phyloP scores from a whole-genome alignment of 202 grass and related monocot genomes.

The Hordeum pubiflorum region DNA sequence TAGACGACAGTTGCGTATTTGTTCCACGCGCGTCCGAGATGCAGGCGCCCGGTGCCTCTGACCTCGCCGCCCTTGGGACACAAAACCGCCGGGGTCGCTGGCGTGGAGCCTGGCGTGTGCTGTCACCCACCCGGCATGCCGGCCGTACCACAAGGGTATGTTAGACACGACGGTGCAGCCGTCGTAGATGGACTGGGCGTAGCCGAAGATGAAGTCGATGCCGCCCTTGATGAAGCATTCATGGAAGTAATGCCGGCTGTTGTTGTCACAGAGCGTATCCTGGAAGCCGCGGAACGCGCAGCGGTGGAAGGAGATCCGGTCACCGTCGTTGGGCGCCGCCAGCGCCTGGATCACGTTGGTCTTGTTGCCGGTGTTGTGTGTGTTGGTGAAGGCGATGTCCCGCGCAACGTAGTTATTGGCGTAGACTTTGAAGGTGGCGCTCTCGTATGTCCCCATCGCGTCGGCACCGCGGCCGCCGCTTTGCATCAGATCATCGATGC shows the following conservation, averaged over 20 bases:
- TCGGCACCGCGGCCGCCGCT: not conserved
- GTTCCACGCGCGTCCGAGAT: slow-evolving; percentile 66
- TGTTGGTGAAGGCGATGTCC: slow-evolving; percentile 50
- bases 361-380: not conserved
- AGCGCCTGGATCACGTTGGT: not conserved
- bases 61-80: slow-evolving; percentile 51
- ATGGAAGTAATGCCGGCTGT: slow-evolving; percentile 50
- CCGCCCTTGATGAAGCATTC: slow-evolving; percentile 45
- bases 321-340: slow-evolving; percentile 39
- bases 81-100: slow-evolving; percentile 15
- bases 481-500: not conserved
- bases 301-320: slow-evolving; percentile 34
- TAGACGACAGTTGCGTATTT: slow-evolving; percentile 48
- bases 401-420: slow-evolving; percentile 44
- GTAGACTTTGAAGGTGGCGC: slow-evolving; percentile 43
- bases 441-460: not conserved
- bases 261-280: slow-evolving; percentile 51
- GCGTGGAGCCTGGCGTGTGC: slow-evolving; percentile 28
- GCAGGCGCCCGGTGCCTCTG: not conserved
- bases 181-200: slow-evolving; percentile 50
- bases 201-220: slow-evolving; percentile 70
- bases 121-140: slow-evolving; percentile 35
- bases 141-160: not conserved
- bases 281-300: slow-evolving; percentile 46
- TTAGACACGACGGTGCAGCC: slow-evolving; percentile 9